Evolutionary conservation across 106 monocot species (phyloP).

Genomic region (Ottelia alismoides): DNA sequence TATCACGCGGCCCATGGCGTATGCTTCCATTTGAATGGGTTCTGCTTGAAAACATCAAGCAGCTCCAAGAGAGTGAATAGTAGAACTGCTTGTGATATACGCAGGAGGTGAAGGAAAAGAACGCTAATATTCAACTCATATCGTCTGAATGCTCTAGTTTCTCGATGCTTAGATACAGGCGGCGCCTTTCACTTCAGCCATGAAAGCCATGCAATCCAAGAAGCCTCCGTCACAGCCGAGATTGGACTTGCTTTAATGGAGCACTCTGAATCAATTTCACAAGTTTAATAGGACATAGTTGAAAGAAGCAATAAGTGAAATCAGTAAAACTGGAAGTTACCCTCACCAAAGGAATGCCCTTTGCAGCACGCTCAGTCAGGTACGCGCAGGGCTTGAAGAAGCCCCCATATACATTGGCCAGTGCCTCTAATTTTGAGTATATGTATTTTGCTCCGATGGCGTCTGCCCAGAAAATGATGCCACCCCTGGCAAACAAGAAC

Average conservation of each 20-base stretch:
- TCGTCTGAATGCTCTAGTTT: too few species aligned
- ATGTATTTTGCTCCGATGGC: conserved; percentile 69
- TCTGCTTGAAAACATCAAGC: too few species aligned
- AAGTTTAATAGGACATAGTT: background rate
- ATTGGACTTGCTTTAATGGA: conserved; percentile 18
- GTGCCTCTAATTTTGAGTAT: conserved; percentile 37
- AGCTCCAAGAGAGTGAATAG: too few species aligned
- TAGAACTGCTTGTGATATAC: too few species aligned
- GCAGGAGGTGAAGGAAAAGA: too few species aligned
- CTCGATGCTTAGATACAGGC: too few species aligned
- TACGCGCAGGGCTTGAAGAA: conserved; percentile 83
- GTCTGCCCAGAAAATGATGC: conserved; percentile 85
- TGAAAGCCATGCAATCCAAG: too few species aligned
- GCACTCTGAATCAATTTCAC: conserved; percentile 27
- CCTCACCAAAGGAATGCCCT: conserved; percentile 62
- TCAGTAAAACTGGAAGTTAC: background rate
- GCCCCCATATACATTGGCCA: conserved; percentile 55
- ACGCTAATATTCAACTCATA: too few species aligned
- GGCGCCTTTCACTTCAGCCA: too few species aligned
- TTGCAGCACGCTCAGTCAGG: conserved; percentile 51
- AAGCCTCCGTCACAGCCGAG: conserved; percentile 27
- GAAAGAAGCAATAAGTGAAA: background rate
- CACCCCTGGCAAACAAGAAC: conserved; percentile 49
- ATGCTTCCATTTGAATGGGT: too few species aligned
- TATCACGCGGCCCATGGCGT: too few species aligned